Conservation (phyloP, 2,329 filamentous ascomycete genomes). For the Aspergillus viridinutans region DNA sequence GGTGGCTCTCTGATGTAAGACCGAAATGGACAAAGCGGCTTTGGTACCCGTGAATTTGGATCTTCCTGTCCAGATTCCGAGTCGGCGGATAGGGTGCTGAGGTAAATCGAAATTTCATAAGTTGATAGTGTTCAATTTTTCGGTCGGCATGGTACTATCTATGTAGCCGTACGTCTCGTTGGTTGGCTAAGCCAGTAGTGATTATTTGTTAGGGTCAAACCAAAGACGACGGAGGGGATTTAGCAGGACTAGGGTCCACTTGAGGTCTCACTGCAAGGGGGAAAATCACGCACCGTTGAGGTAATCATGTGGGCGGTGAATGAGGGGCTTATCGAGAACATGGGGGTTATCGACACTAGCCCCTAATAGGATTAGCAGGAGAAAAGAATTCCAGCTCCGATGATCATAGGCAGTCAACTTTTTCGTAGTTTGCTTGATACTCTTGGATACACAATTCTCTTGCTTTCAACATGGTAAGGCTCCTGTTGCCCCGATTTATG, state of each 20-base stretch:
- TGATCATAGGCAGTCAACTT: not conserved
- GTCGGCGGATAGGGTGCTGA: not conserved
- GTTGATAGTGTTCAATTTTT: constrained; percentile 3
- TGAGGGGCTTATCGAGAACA: constrained; percentile 8
- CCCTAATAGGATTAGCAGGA: not conserved
- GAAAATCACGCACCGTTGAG: constrained; percentile 1
- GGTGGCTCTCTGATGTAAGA: constrained; percentile 16
- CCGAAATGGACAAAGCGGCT: constrained; percentile 12
- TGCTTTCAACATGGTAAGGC: not conserved
- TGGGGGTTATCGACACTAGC: not conserved
- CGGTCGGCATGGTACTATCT: not conserved
- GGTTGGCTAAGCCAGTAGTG: not conserved
- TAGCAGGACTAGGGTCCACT: not conserved
- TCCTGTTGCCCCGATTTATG: not conserved
- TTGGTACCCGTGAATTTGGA: constrained; percentile 19
- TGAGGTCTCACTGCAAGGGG: not conserved
- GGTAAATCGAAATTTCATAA: not conserved
- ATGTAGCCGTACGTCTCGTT: not conserved
- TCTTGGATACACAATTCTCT: not conserved
- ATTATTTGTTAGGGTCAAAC: not conserved
- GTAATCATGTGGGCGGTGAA: constrained; percentile 16
- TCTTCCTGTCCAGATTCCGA: constrained; percentile 8
- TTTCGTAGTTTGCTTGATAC: not conserved
- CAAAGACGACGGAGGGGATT: not conserved
- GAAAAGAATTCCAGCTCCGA: not conserved